Percentiles rank a stretch among this genome's conserved stretches.
These are phyloP conservation scores for Colletotrichum truncatum DNA, from an alignment of 2,329 filamentous ascomycete genomes.

Conservation along the genomic window DNA sequence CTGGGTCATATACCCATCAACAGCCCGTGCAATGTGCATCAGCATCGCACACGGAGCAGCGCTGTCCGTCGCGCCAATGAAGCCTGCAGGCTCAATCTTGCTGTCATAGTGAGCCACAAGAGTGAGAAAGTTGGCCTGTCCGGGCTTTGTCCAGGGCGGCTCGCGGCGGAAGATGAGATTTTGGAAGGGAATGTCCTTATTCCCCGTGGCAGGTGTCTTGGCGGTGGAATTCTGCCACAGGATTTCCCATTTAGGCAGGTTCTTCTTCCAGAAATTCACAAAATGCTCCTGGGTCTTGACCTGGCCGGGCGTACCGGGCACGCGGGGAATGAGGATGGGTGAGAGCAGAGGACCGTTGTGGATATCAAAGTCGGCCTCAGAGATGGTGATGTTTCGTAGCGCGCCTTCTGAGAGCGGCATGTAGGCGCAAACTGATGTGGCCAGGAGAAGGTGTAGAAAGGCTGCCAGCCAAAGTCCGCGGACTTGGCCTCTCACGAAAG, in stretches of 20 bases:
- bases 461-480: slow-evolving; percentile 22
- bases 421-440: slow-evolving; percentile 40
- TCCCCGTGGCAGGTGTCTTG: slow-evolving; percentile 71
- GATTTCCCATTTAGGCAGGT: slow-evolving; percentile 76
- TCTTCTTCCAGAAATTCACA: slow-evolving; percentile 71
- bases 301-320: slow-evolving; percentile 78
- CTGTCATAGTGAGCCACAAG: slow-evolving; percentile 88
- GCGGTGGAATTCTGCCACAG: slow-evolving; percentile 80
- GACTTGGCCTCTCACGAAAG: slow-evolving; percentile 17
- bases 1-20: slow-evolving; percentile 76
- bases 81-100: slow-evolving; percentile 76
- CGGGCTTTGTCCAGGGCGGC: slow-evolving; percentile 77
- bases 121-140: slow-evolving; percentile 77
- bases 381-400: slow-evolving; percentile 69
- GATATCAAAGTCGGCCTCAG: slow-evolving; percentile 74
- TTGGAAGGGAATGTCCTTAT: slow-evolving; percentile 74
- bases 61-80: slow-evolving; percentile 86
- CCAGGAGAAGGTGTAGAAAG: slow-evolving; percentile 34
- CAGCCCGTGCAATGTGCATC: slow-evolving; percentile 76
- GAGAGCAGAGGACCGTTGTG: slow-evolving; percentile 73
- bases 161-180: slow-evolving; percentile 83
- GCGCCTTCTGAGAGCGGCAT: slow-evolving; percentile 70
- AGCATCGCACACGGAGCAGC: slow-evolving; percentile 87
- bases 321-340: slow-evolving; percentile 78
- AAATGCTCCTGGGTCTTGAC: slow-evolving; percentile 76